Evolutionary conservation across 2,329 filamentous ascomycete genomes (phyloP).

Genomic region (Xylariaceae sp.): DNA sequence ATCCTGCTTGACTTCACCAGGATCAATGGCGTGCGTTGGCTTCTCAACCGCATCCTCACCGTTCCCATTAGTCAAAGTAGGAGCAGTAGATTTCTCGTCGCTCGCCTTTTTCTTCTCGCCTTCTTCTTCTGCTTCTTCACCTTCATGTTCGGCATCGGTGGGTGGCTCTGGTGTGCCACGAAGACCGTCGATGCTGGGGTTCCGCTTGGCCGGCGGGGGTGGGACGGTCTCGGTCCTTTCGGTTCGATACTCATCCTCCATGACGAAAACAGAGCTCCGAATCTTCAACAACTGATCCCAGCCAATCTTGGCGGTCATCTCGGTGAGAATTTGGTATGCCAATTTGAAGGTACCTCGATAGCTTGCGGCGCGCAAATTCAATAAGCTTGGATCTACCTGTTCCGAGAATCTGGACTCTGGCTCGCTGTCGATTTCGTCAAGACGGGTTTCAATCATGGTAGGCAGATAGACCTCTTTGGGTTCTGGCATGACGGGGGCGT

Average conservation of each 20-base stretch:
- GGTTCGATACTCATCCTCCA: conserved; percentile 96
- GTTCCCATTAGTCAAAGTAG: conserved; percentile 37
- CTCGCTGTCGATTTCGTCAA: conserved; percentile 95
- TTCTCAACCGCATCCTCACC: conserved; percentile 59
- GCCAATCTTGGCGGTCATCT: conserved; percentile 93
- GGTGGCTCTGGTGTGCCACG: conserved; percentile 63
- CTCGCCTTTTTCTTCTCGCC: conserved; percentile 31
- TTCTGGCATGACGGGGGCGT: conserved; percentile 90
- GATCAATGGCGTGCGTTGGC: conserved; percentile 73
- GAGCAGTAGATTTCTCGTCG: conserved; percentile 31
- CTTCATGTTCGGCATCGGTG: conserved; percentile 42
- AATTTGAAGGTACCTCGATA: conserved; percentile 96
- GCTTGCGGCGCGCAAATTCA: conserved; percentile 79
- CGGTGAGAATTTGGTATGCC: conserved; percentile 88
- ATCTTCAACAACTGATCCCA: conserved; percentile 97
- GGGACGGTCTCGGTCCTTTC: conserved; percentile 67
- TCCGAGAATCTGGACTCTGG: conserved; percentile 77
- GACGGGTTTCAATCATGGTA: conserved; percentile 78
- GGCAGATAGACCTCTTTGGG: conserved; percentile 84
- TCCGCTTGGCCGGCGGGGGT: conserved; percentile 53
- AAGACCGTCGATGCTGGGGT: conserved; percentile 75
- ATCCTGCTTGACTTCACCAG: conserved; percentile 72
- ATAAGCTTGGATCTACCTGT: conserved; percentile 79
- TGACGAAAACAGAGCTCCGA: conserved; percentile 95
- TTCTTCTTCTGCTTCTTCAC: conserved; percentile 33